A percentile compares a stretch with the other conserved stretches of the same genome.
Evolutionary conservation across 1,139 yeast genomes (phyloP).

Genomic region (Candida freyschussii): DNA sequence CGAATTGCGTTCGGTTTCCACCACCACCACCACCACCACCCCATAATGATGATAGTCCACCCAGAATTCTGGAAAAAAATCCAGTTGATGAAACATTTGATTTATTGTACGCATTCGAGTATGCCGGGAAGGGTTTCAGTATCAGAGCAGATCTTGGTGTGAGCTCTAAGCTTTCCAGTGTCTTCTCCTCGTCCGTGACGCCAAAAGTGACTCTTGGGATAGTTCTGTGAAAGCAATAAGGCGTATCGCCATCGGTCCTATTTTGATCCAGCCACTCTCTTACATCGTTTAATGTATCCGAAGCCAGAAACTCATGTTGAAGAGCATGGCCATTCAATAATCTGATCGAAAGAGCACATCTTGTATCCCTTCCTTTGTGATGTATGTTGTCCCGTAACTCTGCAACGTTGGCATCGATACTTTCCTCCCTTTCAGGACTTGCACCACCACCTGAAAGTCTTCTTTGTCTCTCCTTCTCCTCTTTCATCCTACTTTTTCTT

Average conservation of each 20-base stretch:
- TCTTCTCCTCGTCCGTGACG: constrained; percentile 48
- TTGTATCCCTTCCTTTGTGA: constrained; percentile 6
- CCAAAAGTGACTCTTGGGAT: constrained; percentile 41
- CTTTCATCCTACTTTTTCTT: constrained; percentile 25
- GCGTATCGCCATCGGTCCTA: constrained; percentile 43
- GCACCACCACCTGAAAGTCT: constrained; percentile 18
- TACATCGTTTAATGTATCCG: constrained; percentile 47
- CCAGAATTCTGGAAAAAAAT: constrained; percentile 28
- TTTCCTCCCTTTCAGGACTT: constrained; percentile 11
- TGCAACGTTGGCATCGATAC: constrained; percentile 15
- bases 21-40: constrained; percentile 12
- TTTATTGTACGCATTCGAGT: constrained; percentile 26
- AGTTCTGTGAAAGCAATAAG: constrained; percentile 43
- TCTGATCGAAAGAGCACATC: constrained; percentile 46
- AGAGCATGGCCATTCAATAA: constrained; percentile 52
- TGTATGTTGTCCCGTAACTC: constrained; percentile 21
- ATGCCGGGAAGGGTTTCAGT: constrained; percentile 44
- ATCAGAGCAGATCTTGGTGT: constrained; percentile 65
- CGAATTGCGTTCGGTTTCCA: neutral
- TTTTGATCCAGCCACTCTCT: constrained; percentile 58
- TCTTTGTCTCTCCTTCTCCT: constrained; percentile 17
- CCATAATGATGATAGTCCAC: constrained; percentile 32
- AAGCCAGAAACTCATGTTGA: constrained; percentile 37
- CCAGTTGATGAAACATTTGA: constrained; percentile 18
- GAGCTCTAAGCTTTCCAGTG: constrained; percentile 45